Conservation (phyloP, 306 rosid species). For the Prunus salicina region DNA sequence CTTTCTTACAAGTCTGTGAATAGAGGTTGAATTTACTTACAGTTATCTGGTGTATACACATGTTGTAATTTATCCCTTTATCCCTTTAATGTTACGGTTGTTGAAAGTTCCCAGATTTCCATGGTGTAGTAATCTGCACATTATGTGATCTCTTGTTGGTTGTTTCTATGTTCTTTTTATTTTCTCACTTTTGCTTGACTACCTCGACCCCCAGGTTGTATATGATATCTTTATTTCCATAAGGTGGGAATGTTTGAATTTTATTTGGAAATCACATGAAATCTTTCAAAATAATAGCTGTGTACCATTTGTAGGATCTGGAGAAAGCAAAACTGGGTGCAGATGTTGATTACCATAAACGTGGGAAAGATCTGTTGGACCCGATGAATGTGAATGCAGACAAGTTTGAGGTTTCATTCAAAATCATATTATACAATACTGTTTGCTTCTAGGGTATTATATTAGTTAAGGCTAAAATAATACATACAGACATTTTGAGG, state of each 20-base stretch:
- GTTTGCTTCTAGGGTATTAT: too few relatives aligned
- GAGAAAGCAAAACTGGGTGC: slow-evolving; percentile 31
- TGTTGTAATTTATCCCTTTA: background rate
- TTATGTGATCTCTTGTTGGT: background rate
- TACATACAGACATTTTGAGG: too few relatives aligned
- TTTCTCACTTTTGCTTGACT: background rate
- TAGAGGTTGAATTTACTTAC: background rate
- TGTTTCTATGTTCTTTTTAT: background rate
- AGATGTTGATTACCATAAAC: slow-evolving; percentile 24
- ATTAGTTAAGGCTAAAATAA: too few relatives aligned
- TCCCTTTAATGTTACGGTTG: background rate
- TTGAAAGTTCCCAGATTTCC: background rate
- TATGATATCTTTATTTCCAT: background rate
- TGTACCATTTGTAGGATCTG: slow-evolving; percentile 40
- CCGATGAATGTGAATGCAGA: slow-evolving; percentile 8
- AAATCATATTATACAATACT: too few relatives aligned
- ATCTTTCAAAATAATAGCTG: background rate
- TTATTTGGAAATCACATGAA: background rate
- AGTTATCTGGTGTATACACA: background rate
- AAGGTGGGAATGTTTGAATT: background rate
- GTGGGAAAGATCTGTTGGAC: slow-evolving; percentile 30
- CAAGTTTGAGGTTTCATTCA: too few relatives aligned
- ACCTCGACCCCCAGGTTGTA: background rate
- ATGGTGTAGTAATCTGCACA: background rate
- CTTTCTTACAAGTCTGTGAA: background rate